Conservation (phyloP, 2,329 filamentous ascomycete genomes). For the Mycosphaerella sp. region DNA sequence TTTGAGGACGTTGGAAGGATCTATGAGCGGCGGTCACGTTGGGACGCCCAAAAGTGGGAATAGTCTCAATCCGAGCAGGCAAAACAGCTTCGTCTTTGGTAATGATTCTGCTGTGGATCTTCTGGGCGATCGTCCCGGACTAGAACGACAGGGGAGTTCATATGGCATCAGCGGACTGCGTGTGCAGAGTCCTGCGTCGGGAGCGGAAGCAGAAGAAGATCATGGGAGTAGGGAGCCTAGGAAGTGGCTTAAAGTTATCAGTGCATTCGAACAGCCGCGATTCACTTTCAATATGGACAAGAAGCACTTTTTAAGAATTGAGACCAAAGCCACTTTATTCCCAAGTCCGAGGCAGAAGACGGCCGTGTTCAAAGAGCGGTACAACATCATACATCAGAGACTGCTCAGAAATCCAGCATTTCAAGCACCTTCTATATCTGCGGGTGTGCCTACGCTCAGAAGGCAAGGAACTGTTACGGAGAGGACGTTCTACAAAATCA, state of each 20-base stretch:
- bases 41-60: conserved; percentile 45
- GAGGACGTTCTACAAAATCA: conserved; percentile 75
- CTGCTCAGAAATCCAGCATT: conserved; percentile 90
- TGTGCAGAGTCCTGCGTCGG: conserved; percentile 37
- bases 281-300: conserved; percentile 70
- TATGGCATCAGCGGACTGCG: conserved; percentile 51
- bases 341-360: conserved; percentile 78
- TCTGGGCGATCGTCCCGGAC: conserved; percentile 30
- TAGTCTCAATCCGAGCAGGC: conserved; percentile 46
- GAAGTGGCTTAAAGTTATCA: conserved; percentile 76
- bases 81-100: conserved; percentile 61
- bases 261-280: conserved; percentile 79
- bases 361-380: conserved; percentile 77
- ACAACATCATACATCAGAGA: conserved; percentile 86
- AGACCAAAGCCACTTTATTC: conserved; percentile 45
- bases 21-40: conserved; percentile 79
- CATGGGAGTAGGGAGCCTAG: conserved; percentile 61
- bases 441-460: conserved; percentile 32
- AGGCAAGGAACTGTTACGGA: conserved; percentile 46
- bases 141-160: conserved; percentile 57
- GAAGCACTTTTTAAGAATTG: conserved; percentile 77
- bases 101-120: conserved; percentile 29
- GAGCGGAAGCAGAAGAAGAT: conserved; percentile 47
- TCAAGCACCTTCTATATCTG: conserved; percentile 69
- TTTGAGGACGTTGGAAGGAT: conserved; percentile 74